phyloP scores from a whole-genome alignment of 345 rosid species.

The Moricandia moricandioides region DNA sequence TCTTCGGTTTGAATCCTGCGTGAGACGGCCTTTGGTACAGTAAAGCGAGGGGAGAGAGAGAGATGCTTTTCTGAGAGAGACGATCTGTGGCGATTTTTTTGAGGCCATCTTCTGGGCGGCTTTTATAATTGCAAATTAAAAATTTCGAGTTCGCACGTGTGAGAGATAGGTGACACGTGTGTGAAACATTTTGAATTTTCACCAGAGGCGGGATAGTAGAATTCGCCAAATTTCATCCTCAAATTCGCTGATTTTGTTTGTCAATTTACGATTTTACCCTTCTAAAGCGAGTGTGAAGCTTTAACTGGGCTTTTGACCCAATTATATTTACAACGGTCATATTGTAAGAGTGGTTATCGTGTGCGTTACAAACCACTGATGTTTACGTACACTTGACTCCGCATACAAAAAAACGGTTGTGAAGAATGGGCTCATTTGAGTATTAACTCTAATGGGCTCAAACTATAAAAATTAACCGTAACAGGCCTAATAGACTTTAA shows the following conservation, averaged over 20 bases:
- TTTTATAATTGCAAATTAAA: constrained; percentile 33
- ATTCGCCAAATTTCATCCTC: background rate
- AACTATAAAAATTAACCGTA: too few species aligned
- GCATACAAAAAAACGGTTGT: too few species aligned
- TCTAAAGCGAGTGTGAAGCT: background rate
- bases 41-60: constrained; percentile 24
- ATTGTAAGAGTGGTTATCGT: too few species aligned
- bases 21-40: background rate
- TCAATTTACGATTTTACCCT: background rate
- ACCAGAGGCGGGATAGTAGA: constrained; percentile 26
- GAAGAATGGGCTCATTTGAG: too few species aligned
- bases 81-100: constrained; percentile 31
- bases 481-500: too few species aligned
- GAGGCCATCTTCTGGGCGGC: constrained; percentile 27
- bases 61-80: constrained; percentile 21
- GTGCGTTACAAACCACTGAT: too few species aligned
- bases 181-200: constrained; percentile 30
- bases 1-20: constrained; percentile 1
- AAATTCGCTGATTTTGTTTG: background rate
- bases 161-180: background rate
- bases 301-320: constrained; percentile 15
- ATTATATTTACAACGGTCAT: background rate
- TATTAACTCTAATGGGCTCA: too few species aligned
- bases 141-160: constrained; percentile 30
- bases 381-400: too few species aligned